phyloP scores from a whole-genome alignment of 75 land plant species.

The Ceratopteris richardii region DNA sequence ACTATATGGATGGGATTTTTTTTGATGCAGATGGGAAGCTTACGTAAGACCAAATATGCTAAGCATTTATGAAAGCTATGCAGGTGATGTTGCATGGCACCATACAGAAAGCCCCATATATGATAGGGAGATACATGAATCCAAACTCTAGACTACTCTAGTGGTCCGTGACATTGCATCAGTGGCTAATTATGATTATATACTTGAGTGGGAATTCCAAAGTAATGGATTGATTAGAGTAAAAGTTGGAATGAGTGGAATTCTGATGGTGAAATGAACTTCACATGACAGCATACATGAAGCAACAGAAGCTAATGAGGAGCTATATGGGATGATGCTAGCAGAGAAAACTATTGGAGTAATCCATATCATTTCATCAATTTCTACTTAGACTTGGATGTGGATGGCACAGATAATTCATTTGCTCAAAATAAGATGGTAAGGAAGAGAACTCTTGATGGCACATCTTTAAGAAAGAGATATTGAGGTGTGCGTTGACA shows the following conservation, averaged over 20 bases:
- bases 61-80: slow-evolving; percentile 54
- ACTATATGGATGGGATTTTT: slow-evolving; percentile 37
- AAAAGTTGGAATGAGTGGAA: slow-evolving; percentile 38
- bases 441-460: too few species aligned
- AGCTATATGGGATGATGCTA: slow-evolving; percentile 22
- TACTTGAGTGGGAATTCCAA: slow-evolving; percentile 53
- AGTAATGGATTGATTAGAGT: slow-evolving; percentile 26
- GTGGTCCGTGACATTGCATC: slow-evolving; percentile 52
- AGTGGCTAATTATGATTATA: slow-evolving; percentile 43
- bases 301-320: slow-evolving; percentile 8
- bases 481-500: slow-evolving; percentile 48
- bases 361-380: slow-evolving; percentile 53
- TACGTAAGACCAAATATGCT: slow-evolving; percentile 18
- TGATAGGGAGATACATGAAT: slow-evolving; percentile 30
- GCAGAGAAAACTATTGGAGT: slow-evolving; percentile 49
- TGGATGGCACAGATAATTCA: slow-evolving; percentile 38
- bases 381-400: slow-evolving; percentile 47
- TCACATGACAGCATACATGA: slow-evolving; percentile 19
- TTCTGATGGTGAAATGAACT: slow-evolving; percentile 31
- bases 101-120: slow-evolving; percentile 40
- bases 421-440: slow-evolving; percentile 37
- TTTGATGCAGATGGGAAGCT: slow-evolving; percentile 41
- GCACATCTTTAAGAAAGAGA: too few species aligned
- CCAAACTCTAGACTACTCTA: slow-evolving; percentile 28
- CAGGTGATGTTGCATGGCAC: slow-evolving; percentile 48